A percentile compares a stretch with the other conserved stretches of the same genome.
phyloP scores from a whole-genome alignment of 2,329 filamentous ascomycete genomes.

The Exophiala oligosperma region DNA sequence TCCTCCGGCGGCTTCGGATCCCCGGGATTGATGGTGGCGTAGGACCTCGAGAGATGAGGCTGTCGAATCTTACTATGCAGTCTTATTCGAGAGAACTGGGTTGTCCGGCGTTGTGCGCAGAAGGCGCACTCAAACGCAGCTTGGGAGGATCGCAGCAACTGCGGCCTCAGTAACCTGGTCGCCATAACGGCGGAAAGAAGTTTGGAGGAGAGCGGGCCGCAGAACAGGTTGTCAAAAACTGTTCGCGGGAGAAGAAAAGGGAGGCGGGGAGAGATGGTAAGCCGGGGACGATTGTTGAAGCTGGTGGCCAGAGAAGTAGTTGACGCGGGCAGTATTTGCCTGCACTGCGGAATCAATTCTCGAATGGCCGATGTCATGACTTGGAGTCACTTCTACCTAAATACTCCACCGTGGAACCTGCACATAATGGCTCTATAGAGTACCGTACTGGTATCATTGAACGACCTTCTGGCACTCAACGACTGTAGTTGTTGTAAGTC shows the following conservation, averaged over 20 bases:
- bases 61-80: conserved; percentile 41
- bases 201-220: conserved; percentile 3
- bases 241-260: background rate
- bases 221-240: background rate
- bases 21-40: conserved; percentile 45
- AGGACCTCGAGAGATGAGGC: conserved; percentile 38
- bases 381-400: background rate
- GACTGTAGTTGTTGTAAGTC: too few species aligned
- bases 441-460: too few species aligned
- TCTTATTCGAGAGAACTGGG: conserved; percentile 40
- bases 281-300: background rate
- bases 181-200: conserved; percentile 21
- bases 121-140: conserved; percentile 55
- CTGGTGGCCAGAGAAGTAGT: conserved; percentile 12
- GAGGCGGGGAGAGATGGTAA: background rate
- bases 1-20: conserved; percentile 45
- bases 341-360: conserved; percentile 1
- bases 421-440: background rate
- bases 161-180: conserved; percentile 28
- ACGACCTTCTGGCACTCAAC: too few species aligned
- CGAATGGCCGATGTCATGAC: conserved; percentile 16
- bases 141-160: conserved; percentile 44
- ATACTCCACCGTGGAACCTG: background rate
- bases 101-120: conserved; percentile 43
- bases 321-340: conserved; percentile 25